Evolutionary conservation across 306 rosid species (phyloP).

Genomic region (Inga leiocalycina): DNA sequence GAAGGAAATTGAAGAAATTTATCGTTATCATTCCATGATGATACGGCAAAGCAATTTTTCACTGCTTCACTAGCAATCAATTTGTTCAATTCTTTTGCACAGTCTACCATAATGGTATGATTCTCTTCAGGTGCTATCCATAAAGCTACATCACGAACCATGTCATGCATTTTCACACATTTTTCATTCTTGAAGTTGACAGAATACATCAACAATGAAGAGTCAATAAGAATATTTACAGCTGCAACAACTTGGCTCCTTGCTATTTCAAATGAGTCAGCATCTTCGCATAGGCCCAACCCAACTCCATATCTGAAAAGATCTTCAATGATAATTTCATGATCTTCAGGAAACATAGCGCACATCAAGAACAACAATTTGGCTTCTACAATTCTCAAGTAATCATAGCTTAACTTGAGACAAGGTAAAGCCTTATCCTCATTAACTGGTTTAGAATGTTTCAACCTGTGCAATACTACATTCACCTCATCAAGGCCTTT

Average conservation of each 20-base stretch:
- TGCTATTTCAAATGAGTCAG: background rate
- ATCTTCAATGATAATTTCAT: too few species aligned
- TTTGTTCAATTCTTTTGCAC: background rate
- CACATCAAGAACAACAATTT: too few species aligned
- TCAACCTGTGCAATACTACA: fast-evolving
- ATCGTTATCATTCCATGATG: background rate
- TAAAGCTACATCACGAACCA: conserved; percentile 10
- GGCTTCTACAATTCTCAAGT: fast-evolving
- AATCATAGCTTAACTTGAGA: too few species aligned
- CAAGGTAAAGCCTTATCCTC: too few species aligned
- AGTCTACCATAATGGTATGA: background rate
- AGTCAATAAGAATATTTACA: background rate
- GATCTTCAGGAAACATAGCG: too few species aligned
- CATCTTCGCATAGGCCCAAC: too few species aligned
- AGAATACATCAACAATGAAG: conserved; percentile 6
- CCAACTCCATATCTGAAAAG: too few species aligned
- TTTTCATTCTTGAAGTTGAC: too few species aligned
- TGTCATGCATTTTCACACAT: conserved; percentile 25
- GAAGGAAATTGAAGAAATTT: background rate
- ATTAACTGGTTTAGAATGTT: fast-evolving
- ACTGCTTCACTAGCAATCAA: background rate
- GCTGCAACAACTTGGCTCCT: background rate
- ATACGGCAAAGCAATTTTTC: background rate
- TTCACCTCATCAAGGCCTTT: too few species aligned
- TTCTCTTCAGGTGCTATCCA: conserved; percentile 6